Conservation (phyloP, 257 asterid genomes). For the Penstemon eatonii region DNA sequence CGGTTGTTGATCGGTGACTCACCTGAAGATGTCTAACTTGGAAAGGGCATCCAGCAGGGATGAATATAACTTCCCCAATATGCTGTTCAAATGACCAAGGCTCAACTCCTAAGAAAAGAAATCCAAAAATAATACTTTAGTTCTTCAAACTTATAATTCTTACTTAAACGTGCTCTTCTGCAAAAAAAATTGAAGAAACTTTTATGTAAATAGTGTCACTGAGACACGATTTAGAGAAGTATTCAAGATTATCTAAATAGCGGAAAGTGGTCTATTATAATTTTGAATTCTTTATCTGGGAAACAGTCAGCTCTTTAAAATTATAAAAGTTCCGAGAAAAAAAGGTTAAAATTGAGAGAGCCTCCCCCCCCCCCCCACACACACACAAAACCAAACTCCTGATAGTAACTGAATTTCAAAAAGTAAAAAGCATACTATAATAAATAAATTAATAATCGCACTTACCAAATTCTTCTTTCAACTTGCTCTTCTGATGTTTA, state of each 20-base stretch:
- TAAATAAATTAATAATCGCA: constrained; percentile 15
- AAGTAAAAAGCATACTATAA: constrained; percentile 7
- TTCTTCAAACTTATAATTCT: constrained; percentile 1
- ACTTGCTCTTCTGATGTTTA: constrained; percentile 62
- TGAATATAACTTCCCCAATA: constrained; percentile 78
- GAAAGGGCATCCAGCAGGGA: constrained; percentile 97
- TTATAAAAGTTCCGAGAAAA: not conserved
- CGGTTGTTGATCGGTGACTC: constrained; percentile 30
- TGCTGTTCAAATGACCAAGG: constrained; percentile 95
- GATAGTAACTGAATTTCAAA: not conserved
- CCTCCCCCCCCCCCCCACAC: too few relatives aligned
- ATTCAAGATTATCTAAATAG: not conserved
- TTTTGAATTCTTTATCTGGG: not conserved
- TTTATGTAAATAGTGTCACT: constrained; percentile 2
- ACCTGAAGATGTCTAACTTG: constrained; percentile 94
- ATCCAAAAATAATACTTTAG: constrained; percentile 13
- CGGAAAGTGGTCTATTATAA: not conserved
- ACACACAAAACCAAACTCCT: not conserved
- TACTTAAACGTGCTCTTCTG: constrained; percentile 13
- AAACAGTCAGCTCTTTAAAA: not conserved
- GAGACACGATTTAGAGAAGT: constrained; percentile 6
- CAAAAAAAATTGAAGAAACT: not conserved
- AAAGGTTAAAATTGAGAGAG: not conserved
- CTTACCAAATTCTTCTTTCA: constrained; percentile 92
- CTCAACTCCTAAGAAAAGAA: constrained; percentile 67